phyloP scores from a whole-genome alignment of 148 eudicot species.

The Polygonum maritimum region DNA sequence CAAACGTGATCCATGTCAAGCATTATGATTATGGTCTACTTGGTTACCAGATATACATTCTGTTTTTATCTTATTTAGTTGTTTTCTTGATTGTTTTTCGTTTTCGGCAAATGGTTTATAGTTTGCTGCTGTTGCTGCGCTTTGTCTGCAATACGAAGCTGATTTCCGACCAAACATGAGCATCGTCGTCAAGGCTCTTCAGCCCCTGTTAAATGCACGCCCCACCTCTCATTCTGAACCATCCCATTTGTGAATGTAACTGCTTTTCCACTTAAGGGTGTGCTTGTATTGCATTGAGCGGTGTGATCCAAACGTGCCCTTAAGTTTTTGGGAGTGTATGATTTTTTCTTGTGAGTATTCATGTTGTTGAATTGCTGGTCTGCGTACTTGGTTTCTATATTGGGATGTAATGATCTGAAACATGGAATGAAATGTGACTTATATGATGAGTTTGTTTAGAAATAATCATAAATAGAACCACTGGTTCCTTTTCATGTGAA shows the following conservation, averaged over 20 bases:
- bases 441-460: background rate
- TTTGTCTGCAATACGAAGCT: slow-evolving; percentile 45
- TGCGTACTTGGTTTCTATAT: background rate
- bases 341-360: slow-evolving; percentile 2
- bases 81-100: background rate
- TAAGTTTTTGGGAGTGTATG: too few species aligned
- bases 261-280: background rate
- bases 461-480: background rate
- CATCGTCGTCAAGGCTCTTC: slow-evolving; percentile 44
- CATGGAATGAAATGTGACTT: background rate
- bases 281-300: too few species aligned
- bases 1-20: too few species aligned
- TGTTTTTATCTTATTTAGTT: background rate
- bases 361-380: background rate
- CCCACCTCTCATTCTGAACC: slow-evolving; percentile 16
- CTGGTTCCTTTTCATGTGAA: background rate
- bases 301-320: too few species aligned
- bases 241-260: slow-evolving; percentile 16
- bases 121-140: slow-evolving; percentile 57
- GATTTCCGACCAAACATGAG: slow-evolving; percentile 54
- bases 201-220: slow-evolving; percentile 35
- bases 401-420: slow-evolving; percentile 3
- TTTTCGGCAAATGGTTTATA: slow-evolving; percentile 7
- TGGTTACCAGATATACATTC: background rate
- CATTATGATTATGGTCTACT: background rate